phyloP scores from a whole-genome alignment of 345 rosid genomes.

The Brassica rapa region DNA sequence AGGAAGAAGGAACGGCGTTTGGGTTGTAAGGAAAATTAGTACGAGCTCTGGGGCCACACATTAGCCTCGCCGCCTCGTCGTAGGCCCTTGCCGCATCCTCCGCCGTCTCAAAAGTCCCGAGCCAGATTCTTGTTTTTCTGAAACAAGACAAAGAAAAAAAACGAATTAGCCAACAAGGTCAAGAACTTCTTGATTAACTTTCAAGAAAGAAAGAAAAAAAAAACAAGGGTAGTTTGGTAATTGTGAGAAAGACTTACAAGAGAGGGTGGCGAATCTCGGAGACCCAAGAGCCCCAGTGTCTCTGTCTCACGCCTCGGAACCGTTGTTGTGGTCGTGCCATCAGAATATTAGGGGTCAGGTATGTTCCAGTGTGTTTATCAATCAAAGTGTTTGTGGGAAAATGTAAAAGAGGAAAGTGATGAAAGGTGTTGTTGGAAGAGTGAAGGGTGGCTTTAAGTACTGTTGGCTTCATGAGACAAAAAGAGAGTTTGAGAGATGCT shows the following conservation, averaged over 20 bases:
- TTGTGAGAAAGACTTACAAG: conserved; percentile 50
- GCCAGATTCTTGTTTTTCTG: conserved; percentile 98
- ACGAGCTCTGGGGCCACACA: conserved; percentile 94
- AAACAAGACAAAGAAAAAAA: not conserved
- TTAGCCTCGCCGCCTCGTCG: conserved; percentile 96
- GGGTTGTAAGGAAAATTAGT: conserved; percentile 93
- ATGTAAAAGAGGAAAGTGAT: conserved; percentile 42
- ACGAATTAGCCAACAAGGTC: not conserved
- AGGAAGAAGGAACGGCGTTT: conserved; percentile 58
- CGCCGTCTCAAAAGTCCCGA: conserved; percentile 96
- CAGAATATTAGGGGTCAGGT: conserved; percentile 28
- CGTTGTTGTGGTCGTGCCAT: conserved; percentile 99
- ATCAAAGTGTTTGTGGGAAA: conserved; percentile 45
- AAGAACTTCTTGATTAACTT: not conserved
- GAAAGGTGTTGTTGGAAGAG: conserved; percentile 37
- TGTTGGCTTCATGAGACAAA: conserved; percentile 39
- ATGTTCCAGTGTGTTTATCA: conserved; percentile 13
- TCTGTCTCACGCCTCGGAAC: conserved; percentile 91
- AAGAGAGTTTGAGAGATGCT: conserved; percentile 9
- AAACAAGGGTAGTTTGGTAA: not conserved
- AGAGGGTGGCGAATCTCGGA: conserved; percentile 98
- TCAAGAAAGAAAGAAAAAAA: not conserved
- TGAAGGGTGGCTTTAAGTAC: conserved; percentile 55
- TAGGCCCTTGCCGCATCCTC: conserved; percentile 97
- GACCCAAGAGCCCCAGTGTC: conserved; percentile 99